Percentiles rank a stretch among this genome's conserved stretches.
Conservation (phyloP, 1,284 basidiomycete species). For the Pseudozyma sp. region DNA sequence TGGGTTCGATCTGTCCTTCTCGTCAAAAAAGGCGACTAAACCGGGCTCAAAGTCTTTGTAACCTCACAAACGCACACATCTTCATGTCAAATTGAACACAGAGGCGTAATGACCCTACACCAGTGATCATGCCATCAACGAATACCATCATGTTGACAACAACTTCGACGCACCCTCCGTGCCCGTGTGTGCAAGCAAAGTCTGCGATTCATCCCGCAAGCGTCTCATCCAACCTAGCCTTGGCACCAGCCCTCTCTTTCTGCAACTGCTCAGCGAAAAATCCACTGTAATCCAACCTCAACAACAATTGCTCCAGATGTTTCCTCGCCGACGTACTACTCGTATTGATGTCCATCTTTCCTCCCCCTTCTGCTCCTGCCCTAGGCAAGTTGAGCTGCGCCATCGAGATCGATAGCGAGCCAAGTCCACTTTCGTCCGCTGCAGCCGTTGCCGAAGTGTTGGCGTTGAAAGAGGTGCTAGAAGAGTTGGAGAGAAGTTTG, state of each 20-base stretch:
- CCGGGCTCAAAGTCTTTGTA: slow-evolving; percentile 3
- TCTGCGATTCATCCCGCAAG: not conserved
- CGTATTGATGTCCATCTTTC: slow-evolving; percentile 1
- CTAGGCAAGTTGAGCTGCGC: slow-evolving; percentile 21
- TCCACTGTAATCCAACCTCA: slow-evolving; percentile 86
- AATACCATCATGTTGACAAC: too few species aligned
- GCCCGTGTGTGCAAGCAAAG: not conserved
- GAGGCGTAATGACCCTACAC: too few species aligned
- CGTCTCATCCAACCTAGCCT: slow-evolving; percentile 15
- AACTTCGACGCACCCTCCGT: too few species aligned
- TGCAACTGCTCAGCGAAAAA: slow-evolving; percentile 73
- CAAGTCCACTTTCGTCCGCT: slow-evolving; percentile 31
- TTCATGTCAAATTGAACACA: too few species aligned
- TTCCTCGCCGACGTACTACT: slow-evolving; percentile 73
- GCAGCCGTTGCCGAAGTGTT: slow-evolving; percentile 1
- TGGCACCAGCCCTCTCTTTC: slow-evolving; percentile 13
- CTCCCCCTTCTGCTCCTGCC: slow-evolving; percentile 1
- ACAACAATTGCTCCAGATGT: slow-evolving; percentile 82
- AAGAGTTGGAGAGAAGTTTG: slow-evolving; percentile 30
- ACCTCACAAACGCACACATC: too few species aligned
- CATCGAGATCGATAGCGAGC: slow-evolving; percentile 28
- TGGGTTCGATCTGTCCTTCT: slow-evolving; percentile 43
- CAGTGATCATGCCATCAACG: too few species aligned
- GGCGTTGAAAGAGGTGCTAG: slow-evolving; percentile 2
- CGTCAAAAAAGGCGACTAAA: not conserved